Conservation (phyloP, 2,329 filamentous ascomycete species). For the Cladosporium colombiae region DNA sequence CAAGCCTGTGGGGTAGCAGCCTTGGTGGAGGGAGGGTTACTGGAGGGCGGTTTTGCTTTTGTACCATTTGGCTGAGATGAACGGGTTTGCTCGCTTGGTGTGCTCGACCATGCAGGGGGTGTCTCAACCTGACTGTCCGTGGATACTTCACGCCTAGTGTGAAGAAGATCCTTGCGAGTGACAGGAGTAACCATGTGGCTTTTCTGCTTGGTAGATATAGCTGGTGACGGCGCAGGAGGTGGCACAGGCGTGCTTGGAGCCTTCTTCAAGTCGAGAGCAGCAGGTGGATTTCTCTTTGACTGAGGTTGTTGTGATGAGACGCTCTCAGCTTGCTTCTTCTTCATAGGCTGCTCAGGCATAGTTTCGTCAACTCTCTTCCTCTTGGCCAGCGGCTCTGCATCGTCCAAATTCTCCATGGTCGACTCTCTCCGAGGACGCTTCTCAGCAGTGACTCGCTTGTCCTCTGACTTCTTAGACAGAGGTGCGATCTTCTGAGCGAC, state of each 20-base stretch:
- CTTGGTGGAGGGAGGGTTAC: conserved; percentile 31
- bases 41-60: conserved; percentile 9
- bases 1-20: conserved; percentile 32
- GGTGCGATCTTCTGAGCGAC: conserved; percentile 35
- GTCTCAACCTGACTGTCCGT: conserved; percentile 22
- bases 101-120: conserved; percentile 29
- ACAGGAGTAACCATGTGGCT: conserved; percentile 30
- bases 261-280: conserved; percentile 9
- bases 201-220: conserved; percentile 26
- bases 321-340: conserved; percentile 16
- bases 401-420: background rate
- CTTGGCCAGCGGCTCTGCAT: conserved; percentile 26
- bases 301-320: background rate
- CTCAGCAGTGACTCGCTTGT: background rate
- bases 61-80: conserved; percentile 23
- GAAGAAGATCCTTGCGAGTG: conserved; percentile 32
- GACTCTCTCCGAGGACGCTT: conserved; percentile 17
- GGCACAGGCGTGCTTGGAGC: conserved; percentile 19
- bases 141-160: conserved; percentile 32
- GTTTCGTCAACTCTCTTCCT: conserved; percentile 29
- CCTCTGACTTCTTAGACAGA: conserved; percentile 11
- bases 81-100: conserved; percentile 25
- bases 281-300: conserved; percentile 16
- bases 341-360: background rate
- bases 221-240: conserved; percentile 1